These are phyloP conservation scores for Debaryomyces castellii DNA, from an alignment of 805 yeast species.

Conservation along the genomic window DNA sequence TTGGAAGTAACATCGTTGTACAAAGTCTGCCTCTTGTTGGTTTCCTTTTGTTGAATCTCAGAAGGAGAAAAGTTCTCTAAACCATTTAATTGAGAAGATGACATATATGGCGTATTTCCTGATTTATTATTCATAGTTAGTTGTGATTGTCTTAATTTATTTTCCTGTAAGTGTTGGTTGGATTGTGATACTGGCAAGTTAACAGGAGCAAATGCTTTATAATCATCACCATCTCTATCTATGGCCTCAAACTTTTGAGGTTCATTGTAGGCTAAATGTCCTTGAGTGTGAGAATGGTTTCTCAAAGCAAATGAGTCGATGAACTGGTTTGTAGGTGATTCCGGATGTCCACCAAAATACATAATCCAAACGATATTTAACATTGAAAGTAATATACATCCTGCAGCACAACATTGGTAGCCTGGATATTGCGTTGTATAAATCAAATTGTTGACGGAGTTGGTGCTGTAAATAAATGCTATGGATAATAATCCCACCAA, in stretches of 20 bases:
- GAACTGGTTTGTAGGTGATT: slow-evolving; percentile 81
- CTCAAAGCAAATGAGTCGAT: slow-evolving; percentile 77
- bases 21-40: slow-evolving; percentile 22
- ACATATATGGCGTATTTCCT: slow-evolving; percentile 37
- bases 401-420: slow-evolving; percentile 87
- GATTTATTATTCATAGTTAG: slow-evolving; percentile 29
- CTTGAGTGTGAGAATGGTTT: slow-evolving; percentile 36
- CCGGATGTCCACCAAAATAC: slow-evolving; percentile 87
- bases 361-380: slow-evolving; percentile 82
- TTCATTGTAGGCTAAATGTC: slow-evolving; percentile 28
- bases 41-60: slow-evolving; percentile 29
- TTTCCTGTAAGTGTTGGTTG: slow-evolving; percentile 25
- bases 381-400: slow-evolving; percentile 80
- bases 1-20: slow-evolving; percentile 18
- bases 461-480: slow-evolving; percentile 82
- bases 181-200: slow-evolving; percentile 7
- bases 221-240: slow-evolving; percentile 26
- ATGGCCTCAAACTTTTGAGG: slow-evolving; percentile 8
- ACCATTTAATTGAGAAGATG: slow-evolving; percentile 59
- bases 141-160: slow-evolving; percentile 36
- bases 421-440: slow-evolving; percentile 60
- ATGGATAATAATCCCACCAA: slow-evolving; percentile 59
- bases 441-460: slow-evolving; percentile 76
- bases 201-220: slow-evolving; percentile 21
- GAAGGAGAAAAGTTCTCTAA: slow-evolving; percentile 52